Evolutionary conservation across 148 eudicot genomes (phyloP).

Genomic region (Simmondsia chinensis): DNA sequence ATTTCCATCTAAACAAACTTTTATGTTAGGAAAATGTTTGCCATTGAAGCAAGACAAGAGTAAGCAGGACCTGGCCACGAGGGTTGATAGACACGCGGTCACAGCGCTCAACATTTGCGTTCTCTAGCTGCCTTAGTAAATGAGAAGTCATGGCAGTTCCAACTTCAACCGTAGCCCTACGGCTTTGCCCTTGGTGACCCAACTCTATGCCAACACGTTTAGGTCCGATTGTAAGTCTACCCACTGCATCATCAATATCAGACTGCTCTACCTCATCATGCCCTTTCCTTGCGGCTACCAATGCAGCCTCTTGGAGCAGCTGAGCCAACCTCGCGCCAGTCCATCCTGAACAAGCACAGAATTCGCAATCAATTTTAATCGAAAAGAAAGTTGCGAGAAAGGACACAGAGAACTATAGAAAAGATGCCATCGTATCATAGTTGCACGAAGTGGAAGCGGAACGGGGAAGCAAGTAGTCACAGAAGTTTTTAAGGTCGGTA

Average conservation of each 20-base stretch:
- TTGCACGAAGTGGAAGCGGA: too few relatives aligned
- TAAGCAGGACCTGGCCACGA: slow-evolving; percentile 63
- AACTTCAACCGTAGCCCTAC: slow-evolving; percentile 78
- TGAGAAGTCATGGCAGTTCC: slow-evolving; percentile 89
- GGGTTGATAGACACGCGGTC: slow-evolving; percentile 82
- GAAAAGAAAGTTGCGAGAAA: too few relatives aligned
- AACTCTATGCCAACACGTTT: slow-evolving; percentile 62
- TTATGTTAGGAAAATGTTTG: too few relatives aligned
- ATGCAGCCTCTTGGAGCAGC: slow-evolving; percentile 91
- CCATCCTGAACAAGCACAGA: slow-evolving; percentile 58
- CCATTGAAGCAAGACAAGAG: background rate
- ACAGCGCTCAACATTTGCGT: slow-evolving; percentile 74
- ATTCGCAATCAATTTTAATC: background rate
- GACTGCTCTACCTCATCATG: slow-evolving; percentile 55
- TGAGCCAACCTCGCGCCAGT: slow-evolving; percentile 89
- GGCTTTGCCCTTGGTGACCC: slow-evolving; percentile 78
- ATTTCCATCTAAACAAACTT: too few relatives aligned
- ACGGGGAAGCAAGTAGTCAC: too few relatives aligned
- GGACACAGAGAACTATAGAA: too few relatives aligned
- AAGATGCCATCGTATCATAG: too few relatives aligned
- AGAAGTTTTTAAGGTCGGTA: too few relatives aligned
- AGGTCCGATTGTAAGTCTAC: slow-evolving; percentile 84
- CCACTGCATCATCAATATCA: slow-evolving; percentile 92
- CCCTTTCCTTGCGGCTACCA: slow-evolving; percentile 83
- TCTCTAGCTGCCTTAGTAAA: slow-evolving; percentile 59